Evolutionary conservation across 202 grass and related monocot species (phyloP).

Genomic region (Panicum hallii): DNA sequence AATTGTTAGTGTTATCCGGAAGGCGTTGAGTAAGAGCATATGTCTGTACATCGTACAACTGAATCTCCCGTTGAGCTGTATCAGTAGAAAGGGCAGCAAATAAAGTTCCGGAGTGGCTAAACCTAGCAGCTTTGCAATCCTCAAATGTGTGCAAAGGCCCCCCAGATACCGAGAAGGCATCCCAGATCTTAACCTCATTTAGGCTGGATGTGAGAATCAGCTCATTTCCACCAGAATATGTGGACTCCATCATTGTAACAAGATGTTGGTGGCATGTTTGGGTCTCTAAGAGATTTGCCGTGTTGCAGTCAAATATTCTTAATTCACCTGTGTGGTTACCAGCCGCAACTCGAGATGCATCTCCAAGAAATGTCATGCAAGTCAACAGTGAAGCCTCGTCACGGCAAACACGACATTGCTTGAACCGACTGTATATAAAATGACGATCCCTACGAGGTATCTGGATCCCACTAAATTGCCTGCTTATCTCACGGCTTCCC

Average conservation of each 20-base stretch:
- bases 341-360: conserved; percentile 80
- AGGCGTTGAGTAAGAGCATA: conserved; percentile 60
- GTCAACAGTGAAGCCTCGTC: conserved; percentile 82
- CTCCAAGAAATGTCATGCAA: conserved; percentile 90
- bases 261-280: conserved; percentile 72
- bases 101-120: conserved; percentile 73
- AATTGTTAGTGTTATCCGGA: conserved; percentile 65
- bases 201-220: conserved; percentile 79
- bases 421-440: conserved; percentile 98
- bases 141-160: conserved; percentile 90
- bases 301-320: conserved; percentile 92
- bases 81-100: conserved; percentile 85
- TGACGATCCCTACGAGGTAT: conserved; percentile 86
- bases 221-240: conserved; percentile 59
- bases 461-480: conserved; percentile 81
- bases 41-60: conserved; percentile 87
- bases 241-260: conserved; percentile 75
- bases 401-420: conserved; percentile 83
- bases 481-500: conserved; percentile 76
- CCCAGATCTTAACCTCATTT: conserved; percentile 88
- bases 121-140: conserved; percentile 83
- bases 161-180: conserved; percentile 61
- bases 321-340: conserved; percentile 84
- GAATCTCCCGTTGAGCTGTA: conserved; percentile 56
- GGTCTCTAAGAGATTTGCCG: conserved; percentile 75